Conservation (phyloP, 1,284 basidiomycete genomes). For the Hortiboletus rubellus region DNA sequence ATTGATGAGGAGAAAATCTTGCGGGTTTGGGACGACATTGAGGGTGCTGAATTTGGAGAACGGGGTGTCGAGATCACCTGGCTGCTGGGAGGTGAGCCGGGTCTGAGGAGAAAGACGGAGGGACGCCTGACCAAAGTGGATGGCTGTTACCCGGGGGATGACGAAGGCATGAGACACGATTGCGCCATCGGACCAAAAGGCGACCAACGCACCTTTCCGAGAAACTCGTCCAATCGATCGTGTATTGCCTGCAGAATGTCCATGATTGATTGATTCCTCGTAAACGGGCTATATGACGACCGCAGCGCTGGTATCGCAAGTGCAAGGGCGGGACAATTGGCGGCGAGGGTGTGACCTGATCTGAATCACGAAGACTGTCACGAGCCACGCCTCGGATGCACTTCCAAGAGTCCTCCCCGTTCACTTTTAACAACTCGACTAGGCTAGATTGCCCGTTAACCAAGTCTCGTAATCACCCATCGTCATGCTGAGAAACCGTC, state of each 20-base stretch:
- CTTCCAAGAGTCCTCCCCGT: neutral
- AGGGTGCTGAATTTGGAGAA: conserved; percentile 11
- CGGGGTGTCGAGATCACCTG: conserved; percentile 18
- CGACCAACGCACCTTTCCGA: conserved; percentile 22
- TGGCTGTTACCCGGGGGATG: conserved; percentile 11
- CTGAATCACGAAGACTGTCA: conserved; percentile 3
- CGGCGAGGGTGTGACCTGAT: neutral
- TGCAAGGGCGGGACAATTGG: neutral
- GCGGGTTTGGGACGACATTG: conserved; percentile 10
- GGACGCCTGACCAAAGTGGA: conserved; percentile 23
- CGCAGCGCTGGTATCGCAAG: conserved; percentile 5
- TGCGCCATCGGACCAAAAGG: conserved; percentile 30
- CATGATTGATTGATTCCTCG: conserved; percentile 10
- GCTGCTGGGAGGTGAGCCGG: conserved; percentile 3
- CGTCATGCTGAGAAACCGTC: neutral
- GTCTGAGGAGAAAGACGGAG: neutral
- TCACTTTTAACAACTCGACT: neutral
- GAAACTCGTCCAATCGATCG: conserved; percentile 17
- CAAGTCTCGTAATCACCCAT: conserved; percentile 1
- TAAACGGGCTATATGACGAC: neutral
- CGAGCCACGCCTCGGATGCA: neutral
- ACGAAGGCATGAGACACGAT: conserved; percentile 33
- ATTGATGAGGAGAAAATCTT: conserved; percentile 19
- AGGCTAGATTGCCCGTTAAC: neutral
- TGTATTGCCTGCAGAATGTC: conserved; percentile 18